Evolutionary conservation across 495 filamentous ascomycete species (phyloP).

Genomic region (Xylaria nigripes): DNA sequence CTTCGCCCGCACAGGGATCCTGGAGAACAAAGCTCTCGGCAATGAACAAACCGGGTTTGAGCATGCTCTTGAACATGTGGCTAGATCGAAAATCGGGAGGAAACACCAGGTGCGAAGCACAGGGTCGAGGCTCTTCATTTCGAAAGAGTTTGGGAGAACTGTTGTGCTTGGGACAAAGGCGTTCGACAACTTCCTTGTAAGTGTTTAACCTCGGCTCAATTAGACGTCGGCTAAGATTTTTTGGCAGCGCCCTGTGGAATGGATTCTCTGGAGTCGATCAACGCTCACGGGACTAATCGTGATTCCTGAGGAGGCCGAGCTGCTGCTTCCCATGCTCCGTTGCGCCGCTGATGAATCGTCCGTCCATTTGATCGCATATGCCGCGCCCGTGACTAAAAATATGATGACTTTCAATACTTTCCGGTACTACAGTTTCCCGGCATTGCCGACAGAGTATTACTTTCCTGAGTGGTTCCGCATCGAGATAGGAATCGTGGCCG

Average conservation of each 20-base stretch:
- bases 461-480: conserved; percentile 42
- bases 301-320: conserved; percentile 49
- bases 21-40: conserved; percentile 1
- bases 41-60: conserved; percentile 2
- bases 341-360: not conserved
- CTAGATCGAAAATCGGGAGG: conserved; percentile 19
- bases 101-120: conserved; percentile 17
- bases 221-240: conserved; percentile 4
- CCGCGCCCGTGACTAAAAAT: conserved; percentile 42
- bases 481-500: conserved; percentile 49
- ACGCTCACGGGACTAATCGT: conserved; percentile 40
- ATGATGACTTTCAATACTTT: conserved; percentile 49
- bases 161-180: conserved; percentile 10
- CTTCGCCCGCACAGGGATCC: conserved; percentile 21
- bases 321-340: conserved; percentile 35
- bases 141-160: conserved; percentile 27
- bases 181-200: conserved; percentile 26
- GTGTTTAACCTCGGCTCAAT: not conserved
- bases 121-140: conserved; percentile 27
- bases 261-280: conserved; percentile 29
- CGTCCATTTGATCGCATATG: conserved; percentile 42
- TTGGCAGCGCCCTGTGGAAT: conserved; percentile 33
- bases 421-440: conserved; percentile 21
- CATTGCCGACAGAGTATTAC: conserved; percentile 15
- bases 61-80: conserved; percentile 24